phyloP scores from a whole-genome alignment of 495 filamentous ascomycete genomes.

The Neurospora pannonica region DNA sequence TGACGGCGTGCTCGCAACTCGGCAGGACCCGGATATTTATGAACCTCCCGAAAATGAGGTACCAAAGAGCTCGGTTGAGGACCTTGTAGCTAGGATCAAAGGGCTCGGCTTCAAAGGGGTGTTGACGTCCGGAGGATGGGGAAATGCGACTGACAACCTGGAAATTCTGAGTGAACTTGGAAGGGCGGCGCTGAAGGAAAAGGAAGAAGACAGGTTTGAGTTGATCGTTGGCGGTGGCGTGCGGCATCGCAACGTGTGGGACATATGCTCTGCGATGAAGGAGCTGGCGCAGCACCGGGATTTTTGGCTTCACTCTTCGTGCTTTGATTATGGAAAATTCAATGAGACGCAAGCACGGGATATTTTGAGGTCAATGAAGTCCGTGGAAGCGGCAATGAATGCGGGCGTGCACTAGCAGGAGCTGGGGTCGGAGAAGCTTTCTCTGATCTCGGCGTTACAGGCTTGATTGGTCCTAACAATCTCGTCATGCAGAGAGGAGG shows the following conservation, averaged over 20 bases:
- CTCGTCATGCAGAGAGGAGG: neutral
- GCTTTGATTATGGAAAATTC: too few relatives aligned
- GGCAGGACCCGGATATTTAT: neutral
- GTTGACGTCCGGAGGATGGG: conserved; percentile 32
- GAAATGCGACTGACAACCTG: conserved; percentile 21
- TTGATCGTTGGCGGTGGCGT: conserved; percentile 36
- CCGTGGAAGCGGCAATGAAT: neutral
- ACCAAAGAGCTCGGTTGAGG: neutral
- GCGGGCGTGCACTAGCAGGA: neutral
- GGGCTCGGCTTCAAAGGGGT: conserved; percentile 27
- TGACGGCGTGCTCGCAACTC: conserved; percentile 23
- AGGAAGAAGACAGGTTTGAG: conserved; percentile 13
- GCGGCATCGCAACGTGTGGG: conserved; percentile 20
- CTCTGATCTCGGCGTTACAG: neutral
- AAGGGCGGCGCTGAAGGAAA: neutral
- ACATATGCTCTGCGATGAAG: neutral
- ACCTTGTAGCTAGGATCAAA: conserved; percentile 16
- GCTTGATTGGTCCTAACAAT: neutral
- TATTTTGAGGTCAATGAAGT: neutral
- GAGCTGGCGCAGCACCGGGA: neutral
- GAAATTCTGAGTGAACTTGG: conserved; percentile 19
- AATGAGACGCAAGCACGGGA: neutral
- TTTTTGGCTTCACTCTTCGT: conserved; percentile 28
- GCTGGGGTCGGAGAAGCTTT: neutral
- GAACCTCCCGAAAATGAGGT: neutral